A percentile compares a stretch with the other conserved stretches of the same genome.
phyloP scores from a whole-genome alignment of 2,329 filamentous ascomycete species.

The Cephalotrichum gorgonifer region DNA sequence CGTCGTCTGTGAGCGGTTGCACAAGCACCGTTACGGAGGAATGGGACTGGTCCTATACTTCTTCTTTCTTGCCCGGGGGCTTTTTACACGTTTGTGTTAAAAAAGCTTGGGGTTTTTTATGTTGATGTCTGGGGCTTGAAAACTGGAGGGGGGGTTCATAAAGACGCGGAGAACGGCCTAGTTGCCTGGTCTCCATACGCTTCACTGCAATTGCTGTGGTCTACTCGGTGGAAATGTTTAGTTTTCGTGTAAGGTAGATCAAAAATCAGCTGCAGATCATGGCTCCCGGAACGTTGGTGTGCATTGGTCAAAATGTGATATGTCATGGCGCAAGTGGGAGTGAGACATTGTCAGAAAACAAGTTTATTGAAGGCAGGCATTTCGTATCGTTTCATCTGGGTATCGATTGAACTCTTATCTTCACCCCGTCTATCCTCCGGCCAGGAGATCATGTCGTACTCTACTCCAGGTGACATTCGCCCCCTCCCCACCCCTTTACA shows the following conservation, averaged over 20 bases:
- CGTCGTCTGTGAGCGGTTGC: conserved; percentile 76
- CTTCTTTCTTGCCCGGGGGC: conserved; percentile 6
- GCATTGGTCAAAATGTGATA: not conserved
- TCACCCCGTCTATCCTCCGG: no score
- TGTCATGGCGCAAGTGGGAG: not conserved
- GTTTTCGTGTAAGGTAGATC: conserved; percentile 4
- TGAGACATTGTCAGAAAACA: not conserved
- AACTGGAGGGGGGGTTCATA: conserved; percentile 39
- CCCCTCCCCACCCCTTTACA: no score
- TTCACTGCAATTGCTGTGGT: conserved; percentile 17
- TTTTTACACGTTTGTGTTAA: conserved; percentile 22
- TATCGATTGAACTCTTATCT: not conserved
- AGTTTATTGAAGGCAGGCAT: not conserved
- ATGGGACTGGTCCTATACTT: not conserved
- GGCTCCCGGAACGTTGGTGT: conserved; percentile 3
- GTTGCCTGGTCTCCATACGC: conserved; percentile 55
- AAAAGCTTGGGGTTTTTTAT: conserved; percentile 43
- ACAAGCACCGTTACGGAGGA: not conserved
- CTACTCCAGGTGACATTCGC: not conserved
- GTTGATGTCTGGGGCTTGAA: conserved; percentile 13
- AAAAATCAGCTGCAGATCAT: conserved; percentile 5
- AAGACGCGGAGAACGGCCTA: conserved; percentile 63
- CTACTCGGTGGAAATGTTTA: not conserved
- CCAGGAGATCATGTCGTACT: no score
- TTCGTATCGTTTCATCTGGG: not conserved